Conservation (phyloP, 1,139 yeast species). For the Saccharomyces uvarum region DNA sequence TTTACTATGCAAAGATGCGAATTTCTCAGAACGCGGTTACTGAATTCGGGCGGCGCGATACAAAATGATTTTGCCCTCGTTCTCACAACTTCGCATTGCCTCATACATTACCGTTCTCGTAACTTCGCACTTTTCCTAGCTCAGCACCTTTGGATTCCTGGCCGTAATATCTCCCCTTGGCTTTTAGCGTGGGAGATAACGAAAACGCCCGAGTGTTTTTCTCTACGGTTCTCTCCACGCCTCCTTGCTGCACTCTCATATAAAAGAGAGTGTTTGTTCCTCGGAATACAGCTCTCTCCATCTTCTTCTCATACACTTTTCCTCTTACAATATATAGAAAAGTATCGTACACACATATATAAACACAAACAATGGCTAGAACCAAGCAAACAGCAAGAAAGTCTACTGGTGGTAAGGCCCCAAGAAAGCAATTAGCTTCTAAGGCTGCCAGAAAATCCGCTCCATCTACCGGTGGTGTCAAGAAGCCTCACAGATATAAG, state of each 20-base stretch:
- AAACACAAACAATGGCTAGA: conserved; percentile 67
- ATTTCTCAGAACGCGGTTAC: neutral
- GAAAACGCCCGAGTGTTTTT: neutral
- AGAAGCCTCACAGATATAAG: conserved; percentile 99
- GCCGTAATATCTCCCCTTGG: neutral
- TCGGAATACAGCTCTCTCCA: neutral
- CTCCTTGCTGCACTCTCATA: neutral
- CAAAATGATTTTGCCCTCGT: neutral
- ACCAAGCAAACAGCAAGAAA: conserved; percentile 98
- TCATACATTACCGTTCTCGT: neutral
- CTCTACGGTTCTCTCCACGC: neutral
- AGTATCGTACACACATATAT: neutral
- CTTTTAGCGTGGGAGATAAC: conserved; percentile 1
- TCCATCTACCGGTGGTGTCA: conserved; percentile 95
- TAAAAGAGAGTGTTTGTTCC: neutral
- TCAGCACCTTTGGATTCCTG: neutral
- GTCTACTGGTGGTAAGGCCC: conserved; percentile 98
- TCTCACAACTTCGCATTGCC: neutral
- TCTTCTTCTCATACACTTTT: neutral
- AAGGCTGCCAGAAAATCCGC: conserved; percentile 98
- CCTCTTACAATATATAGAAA: neutral
- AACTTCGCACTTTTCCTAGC: neutral
- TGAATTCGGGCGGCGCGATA: neutral
- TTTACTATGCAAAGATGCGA: neutral
- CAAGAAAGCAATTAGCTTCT: conserved; percentile 97